A percentile compares a stretch with the other conserved stretches of the same genome.
Evolutionary conservation across 495 filamentous ascomycete genomes (phyloP).

Genomic region (Penicillium arizonense): DNA sequence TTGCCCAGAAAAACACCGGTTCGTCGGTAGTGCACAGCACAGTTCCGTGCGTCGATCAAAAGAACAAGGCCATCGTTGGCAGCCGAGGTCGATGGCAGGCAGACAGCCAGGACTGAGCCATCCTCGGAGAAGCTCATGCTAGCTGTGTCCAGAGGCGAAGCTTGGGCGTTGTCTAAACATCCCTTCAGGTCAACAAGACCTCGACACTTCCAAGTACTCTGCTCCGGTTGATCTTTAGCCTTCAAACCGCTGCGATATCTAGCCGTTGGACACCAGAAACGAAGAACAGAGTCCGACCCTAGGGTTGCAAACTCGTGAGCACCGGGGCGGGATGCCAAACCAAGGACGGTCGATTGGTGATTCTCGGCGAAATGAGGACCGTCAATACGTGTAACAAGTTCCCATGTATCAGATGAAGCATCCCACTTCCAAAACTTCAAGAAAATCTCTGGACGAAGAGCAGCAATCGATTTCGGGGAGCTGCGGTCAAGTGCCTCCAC

Average conservation of each 20-base stretch:
- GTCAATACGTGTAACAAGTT: slow-evolving; percentile 78
- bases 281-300: slow-evolving; percentile 72
- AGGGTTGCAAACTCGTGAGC: slow-evolving; percentile 74
- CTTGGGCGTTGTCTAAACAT: slow-evolving; percentile 32
- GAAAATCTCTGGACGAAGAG: slow-evolving; percentile 60
- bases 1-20: slow-evolving; percentile 30
- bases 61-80: slow-evolving; percentile 27
- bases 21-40: slow-evolving; percentile 32
- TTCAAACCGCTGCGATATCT: slow-evolving; percentile 62
- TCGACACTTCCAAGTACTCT: slow-evolving; percentile 71
- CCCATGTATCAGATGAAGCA: slow-evolving; percentile 58
- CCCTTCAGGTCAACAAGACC: slow-evolving; percentile 53
- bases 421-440: slow-evolving; percentile 91
- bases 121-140: slow-evolving; percentile 76
- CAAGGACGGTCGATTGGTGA: slow-evolving; percentile 61
- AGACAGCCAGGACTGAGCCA: slow-evolving; percentile 77
- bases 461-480: slow-evolving; percentile 24
- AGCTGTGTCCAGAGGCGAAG: slow-evolving; percentile 27
- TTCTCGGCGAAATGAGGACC: slow-evolving; percentile 64
- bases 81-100: slow-evolving; percentile 28
- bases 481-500: slow-evolving; percentile 48
- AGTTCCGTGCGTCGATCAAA: slow-evolving; percentile 35
- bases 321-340: slow-evolving; percentile 64
- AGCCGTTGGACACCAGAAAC: slow-evolving; percentile 72
- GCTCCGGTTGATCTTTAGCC: slow-evolving; percentile 50